Conservation (phyloP, 2,329 filamentous ascomycete species). For the Verticillium zaregamsianum region DNA sequence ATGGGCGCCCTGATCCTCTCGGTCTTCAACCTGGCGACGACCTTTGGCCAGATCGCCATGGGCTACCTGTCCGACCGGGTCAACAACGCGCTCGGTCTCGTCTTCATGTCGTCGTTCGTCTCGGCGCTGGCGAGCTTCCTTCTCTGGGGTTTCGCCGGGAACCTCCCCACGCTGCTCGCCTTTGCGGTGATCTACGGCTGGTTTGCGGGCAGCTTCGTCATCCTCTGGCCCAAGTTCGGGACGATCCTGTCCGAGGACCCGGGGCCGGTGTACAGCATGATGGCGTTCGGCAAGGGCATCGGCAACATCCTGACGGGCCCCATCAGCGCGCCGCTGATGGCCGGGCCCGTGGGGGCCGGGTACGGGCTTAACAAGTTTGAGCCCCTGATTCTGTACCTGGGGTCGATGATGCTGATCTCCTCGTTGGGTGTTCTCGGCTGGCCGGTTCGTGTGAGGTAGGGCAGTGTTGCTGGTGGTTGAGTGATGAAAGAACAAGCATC, state of each 20-base stretch:
- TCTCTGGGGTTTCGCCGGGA: conserved; percentile 49
- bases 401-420: conserved; percentile 9
- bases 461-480: neutral
- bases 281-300: conserved; percentile 23
- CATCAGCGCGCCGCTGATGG: conserved; percentile 16
- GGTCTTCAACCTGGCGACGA: conserved; percentile 42
- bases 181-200: conserved; percentile 54
- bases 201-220: conserved; percentile 41
- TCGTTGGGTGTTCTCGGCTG: conserved; percentile 8
- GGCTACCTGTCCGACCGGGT: conserved; percentile 41
- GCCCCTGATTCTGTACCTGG: conserved; percentile 8
- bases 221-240: conserved; percentile 22
- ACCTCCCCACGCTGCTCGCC: conserved; percentile 37
- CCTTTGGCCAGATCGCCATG: conserved; percentile 39
- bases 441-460: conserved; percentile 3
- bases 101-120: conserved; percentile 35
- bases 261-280: conserved; percentile 19
- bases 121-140: conserved; percentile 45
- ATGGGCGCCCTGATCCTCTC: conserved; percentile 42
- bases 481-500: neutral
- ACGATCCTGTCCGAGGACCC: conserved; percentile 21
- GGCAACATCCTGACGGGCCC: conserved; percentile 22
- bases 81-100: conserved; percentile 40
- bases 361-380: conserved; percentile 9
- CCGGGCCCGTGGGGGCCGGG: conserved; percentile 4